Base-by-base conservation (phyloP, 495 filamentous ascomycete genomes). In the Chaetomium tenue region DNA sequence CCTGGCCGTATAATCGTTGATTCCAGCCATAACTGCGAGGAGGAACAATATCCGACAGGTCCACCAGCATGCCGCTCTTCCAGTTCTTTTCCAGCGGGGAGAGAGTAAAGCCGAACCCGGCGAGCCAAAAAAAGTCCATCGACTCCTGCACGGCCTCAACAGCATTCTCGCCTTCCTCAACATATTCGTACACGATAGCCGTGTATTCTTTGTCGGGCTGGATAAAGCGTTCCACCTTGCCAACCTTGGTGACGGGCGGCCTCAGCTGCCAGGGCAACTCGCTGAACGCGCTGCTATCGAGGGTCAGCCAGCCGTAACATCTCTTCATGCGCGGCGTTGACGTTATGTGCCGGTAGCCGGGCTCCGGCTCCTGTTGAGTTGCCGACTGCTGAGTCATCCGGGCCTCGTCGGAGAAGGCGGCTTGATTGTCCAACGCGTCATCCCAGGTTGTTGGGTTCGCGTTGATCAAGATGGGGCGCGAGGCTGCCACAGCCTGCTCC, bases 321-420 rank as follows among this genome's bases (percentile, higher is more conserved):
- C 20, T 50, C 9, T 16, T 37, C 58, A 60, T 37, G 28, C 58
- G 58, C 20, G 58, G 58, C n/a, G 51, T 39, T 2, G 26, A 39
- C 44, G 46, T 33, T 15, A 60, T 46, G 7, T 33, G 57, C 5
- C 42, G 18, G 57, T 48, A 22, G 16, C 42, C 42, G 11, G 25
- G 5, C 9, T 2, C 26, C 56, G 23, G 39, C 15, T 9, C 23
- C 30, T 26, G 40, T 15, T 15, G 23, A 5, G 40, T 25, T 44
- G 57, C 5, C 9, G 16, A 13, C 57, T 25, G 58, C 59, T 40
- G 33, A 20, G 3, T 22, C 48, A 40, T 30, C 40, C 59, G 47
- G 2, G 59, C 33, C 47, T 61, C 59, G 15, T 53, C 48, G 13
- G 48, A 61, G 20, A 61, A 60, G n/a, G 59, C 46, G 46, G 30